Conservation (phyloP, 257 asterid species). For the Ophiorrhiza pumila region DNA sequence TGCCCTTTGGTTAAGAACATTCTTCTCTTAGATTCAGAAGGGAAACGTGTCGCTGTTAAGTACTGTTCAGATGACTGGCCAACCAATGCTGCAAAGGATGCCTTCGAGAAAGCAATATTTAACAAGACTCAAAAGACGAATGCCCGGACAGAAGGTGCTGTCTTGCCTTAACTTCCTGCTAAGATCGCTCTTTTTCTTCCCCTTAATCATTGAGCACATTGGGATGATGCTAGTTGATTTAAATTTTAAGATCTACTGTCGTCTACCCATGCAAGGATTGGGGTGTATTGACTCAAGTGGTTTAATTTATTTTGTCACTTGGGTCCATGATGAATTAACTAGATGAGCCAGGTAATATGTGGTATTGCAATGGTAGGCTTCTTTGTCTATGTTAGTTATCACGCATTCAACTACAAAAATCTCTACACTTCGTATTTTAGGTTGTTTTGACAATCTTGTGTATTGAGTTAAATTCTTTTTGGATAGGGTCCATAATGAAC, state of each 20-base stretch:
- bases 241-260: neutral
- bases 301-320: neutral
- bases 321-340: neutral
- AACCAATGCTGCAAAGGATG: slow-evolving; percentile 58
- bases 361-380: neutral
- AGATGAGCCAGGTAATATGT: neutral
- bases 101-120: slow-evolving; percentile 70
- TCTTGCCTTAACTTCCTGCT: neutral
- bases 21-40: slow-evolving; percentile 79
- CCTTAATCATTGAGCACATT: neutral
- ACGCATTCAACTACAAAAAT: neutral
- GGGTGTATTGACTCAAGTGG: neutral
- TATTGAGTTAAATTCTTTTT: too few relatives aligned
- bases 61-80: slow-evolving; percentile 83
- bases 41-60: slow-evolving; percentile 72
- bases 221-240: neutral
- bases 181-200: neutral
- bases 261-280: neutral
- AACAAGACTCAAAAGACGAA: slow-evolving; percentile 72
- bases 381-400: neutral
- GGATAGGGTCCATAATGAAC: neutral
- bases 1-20: slow-evolving; percentile 69
- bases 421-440: too few relatives aligned
- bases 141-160: slow-evolving; percentile 75
- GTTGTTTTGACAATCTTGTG: neutral